Base-by-base conservation (phyloP, 2,329 filamentous ascomycete genomes). In the Teratosphaeria epicoccoides region DNA sequence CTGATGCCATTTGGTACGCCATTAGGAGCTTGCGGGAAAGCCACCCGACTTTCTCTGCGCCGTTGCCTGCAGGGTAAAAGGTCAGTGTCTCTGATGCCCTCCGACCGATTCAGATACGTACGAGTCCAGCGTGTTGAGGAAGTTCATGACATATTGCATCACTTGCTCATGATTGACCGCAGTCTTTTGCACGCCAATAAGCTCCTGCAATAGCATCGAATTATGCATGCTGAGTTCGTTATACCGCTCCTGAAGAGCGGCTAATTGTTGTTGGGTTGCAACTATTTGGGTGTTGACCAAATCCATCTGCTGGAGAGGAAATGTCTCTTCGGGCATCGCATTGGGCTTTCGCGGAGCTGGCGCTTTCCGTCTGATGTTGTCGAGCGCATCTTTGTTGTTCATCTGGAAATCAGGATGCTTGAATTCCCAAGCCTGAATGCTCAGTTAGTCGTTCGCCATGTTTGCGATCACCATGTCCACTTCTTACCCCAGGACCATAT, bases 331-430 rank as follows among this genome's bases (percentile, higher is more conserved):
- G 52, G 83, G 84, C 17, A 75, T 68, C 10, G 73, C 70, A 52
- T 73, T 73, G 26, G 78, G 70, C 67, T 96, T 97, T 58, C 91
- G 78, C 2, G 91, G 87, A 1, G 91, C 89, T 0, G 93, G 93
- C 2, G 93, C 91, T 72, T 98, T 98, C 61, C 93, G 80, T 63
- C 89, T 83, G 64, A 98, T 98, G 61, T 96, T 97, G 65, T 98
- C 93, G 46, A 98, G 77, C 45, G 89, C 93, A 66, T 96, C 89
- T 69, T 96, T 96, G 71, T 91, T 94, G 70, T 96, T 91, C 58
- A 87, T 85, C 62, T 89, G 87, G 73, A 98, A 98, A 63, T 95
- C 89, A 11, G 91, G 91, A 65, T 98, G 93, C 67, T 93, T 95
- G 68, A 98, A 98, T 67, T 98, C 93, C 88, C 88, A 95, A 11